Conservation (phyloP, 139 green algal genomes). For the Chlamydomonas eustigma region DNA sequence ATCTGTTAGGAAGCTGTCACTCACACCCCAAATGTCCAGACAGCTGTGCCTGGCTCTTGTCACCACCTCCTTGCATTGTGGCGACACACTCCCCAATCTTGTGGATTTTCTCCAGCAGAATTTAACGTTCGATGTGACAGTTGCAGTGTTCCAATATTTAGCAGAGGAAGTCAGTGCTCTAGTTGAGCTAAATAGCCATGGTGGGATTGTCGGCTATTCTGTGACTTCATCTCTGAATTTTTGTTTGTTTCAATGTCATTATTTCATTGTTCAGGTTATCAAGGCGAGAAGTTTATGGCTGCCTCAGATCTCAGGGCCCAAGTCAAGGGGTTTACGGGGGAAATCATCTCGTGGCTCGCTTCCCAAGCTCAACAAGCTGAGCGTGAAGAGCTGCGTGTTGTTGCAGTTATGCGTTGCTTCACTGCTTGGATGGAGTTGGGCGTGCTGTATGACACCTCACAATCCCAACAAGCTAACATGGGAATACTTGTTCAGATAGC, state of each 20-base stretch:
- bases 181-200: neutral
- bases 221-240: too few relatives aligned
- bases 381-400: neutral
- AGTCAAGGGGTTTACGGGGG: neutral
- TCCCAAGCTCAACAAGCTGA: neutral
- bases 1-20: too few relatives aligned
- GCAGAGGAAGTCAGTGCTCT: constrained; percentile 13
- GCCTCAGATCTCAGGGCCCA: neutral
- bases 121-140: neutral
- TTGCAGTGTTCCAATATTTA: constrained; percentile 8
- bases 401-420: neutral
- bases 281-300: neutral
- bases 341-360: neutral
- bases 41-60: constrained; percentile 21
- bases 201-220: too few relatives aligned
- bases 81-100: neutral
- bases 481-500: constrained; percentile 14
- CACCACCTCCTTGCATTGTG: neutral
- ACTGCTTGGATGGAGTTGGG: constrained; percentile 10
- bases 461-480: neutral
- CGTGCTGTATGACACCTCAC: neutral
- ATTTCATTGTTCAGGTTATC: too few relatives aligned
- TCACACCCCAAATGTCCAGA: neutral
- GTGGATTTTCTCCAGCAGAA: neutral
- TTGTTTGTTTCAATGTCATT: too few relatives aligned